Evolutionary conservation across 1,139 yeast species (phyloP), one percentile per base, ranked within the genome.

Genomic region (Pichiaceae sp.): DNA sequence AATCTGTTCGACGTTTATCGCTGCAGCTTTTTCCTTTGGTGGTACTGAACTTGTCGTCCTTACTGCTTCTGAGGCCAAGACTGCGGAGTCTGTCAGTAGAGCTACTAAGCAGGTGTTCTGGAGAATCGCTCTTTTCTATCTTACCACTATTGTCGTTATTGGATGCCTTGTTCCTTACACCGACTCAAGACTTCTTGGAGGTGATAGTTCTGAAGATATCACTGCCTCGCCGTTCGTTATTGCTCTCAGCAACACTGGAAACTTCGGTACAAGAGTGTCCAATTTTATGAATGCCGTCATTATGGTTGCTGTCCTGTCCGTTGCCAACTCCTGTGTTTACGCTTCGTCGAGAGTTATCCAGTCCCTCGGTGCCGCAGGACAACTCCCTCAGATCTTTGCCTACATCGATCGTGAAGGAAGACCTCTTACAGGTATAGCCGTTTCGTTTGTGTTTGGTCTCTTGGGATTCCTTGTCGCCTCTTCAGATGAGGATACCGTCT

Each of bases 21-120:
- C 78, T 17, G 89, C 94, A 12, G 91, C 94, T 3, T 86, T 84
- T 57, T 76, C 94, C 11, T 80, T 82, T 51, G 85, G 86, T 37
- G 89, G 89, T 46, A 73, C 80, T 38, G 93, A 83, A 59, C 66
- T 80, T 54, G 81, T 79, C 35, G 89, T 89, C 34, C 64, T 85
- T 44, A 84, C 91, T 4, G 83, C 93, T 14, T 84, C 89, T 12
- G 94, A 84, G 59, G 73, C 91, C 27, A 66, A 65, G 27, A 75
- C 80, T 52, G 64, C 78, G 52, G 67, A 64, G 49, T 64, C 80
- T 3, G 64, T 80, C 36, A 83, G 86, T 38, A 60, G 63, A 38
- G 85, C 85, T 17, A 71, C 74, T 42, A 78, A 77, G 54, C 84
- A 76, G 48, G 83, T 78, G 17, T 71, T 76, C 52, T 77, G 82